These are phyloP conservation scores for Combretum micranthum DNA, from an alignment of 345 rosid genomes.

Conservation along the genomic window DNA sequence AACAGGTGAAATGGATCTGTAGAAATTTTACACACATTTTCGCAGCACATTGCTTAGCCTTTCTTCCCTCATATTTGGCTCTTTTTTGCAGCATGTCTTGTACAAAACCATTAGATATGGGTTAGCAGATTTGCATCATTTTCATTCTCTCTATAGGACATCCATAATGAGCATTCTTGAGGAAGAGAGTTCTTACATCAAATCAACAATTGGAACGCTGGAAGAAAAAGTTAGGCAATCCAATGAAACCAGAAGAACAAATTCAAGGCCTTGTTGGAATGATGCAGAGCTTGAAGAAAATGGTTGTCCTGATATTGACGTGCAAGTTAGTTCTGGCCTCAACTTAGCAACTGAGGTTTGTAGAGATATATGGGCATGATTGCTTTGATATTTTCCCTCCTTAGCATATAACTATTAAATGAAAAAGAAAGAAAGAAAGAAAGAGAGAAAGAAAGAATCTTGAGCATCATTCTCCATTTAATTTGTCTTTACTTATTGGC, in stretches of 20 bases:
- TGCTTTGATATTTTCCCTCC: background rate
- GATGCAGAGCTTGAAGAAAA: constrained; percentile 38
- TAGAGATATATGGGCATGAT: background rate
- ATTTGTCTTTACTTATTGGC: no score
- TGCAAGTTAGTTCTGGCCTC: constrained; percentile 29
- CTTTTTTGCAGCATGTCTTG: constrained; percentile 46
- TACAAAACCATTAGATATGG: constrained; percentile 42
- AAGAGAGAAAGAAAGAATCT: no score
- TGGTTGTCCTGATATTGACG: constrained; percentile 54
- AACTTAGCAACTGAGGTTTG: constrained; percentile 36
- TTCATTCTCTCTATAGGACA: constrained; percentile 52
- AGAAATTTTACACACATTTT: background rate
- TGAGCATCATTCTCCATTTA: no score
- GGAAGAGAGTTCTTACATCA: constrained; percentile 48
- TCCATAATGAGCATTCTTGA: constrained; percentile 48
- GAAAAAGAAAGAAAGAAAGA: no score
- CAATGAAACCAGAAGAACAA: constrained; percentile 22
- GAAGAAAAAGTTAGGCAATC: constrained; percentile 43
- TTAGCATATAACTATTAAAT: no score
- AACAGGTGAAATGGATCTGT: constrained; percentile 42
- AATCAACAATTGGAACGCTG: constrained; percentile 27
- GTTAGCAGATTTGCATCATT: constrained; percentile 42
- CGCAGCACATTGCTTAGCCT: background rate
- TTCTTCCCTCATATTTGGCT: constrained; percentile 8
- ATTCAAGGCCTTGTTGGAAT: constrained; percentile 18